Evolutionary conservation across 352 stramenopile genomes (phyloP).

Genomic region (Phytophthora cryptogea): DNA sequence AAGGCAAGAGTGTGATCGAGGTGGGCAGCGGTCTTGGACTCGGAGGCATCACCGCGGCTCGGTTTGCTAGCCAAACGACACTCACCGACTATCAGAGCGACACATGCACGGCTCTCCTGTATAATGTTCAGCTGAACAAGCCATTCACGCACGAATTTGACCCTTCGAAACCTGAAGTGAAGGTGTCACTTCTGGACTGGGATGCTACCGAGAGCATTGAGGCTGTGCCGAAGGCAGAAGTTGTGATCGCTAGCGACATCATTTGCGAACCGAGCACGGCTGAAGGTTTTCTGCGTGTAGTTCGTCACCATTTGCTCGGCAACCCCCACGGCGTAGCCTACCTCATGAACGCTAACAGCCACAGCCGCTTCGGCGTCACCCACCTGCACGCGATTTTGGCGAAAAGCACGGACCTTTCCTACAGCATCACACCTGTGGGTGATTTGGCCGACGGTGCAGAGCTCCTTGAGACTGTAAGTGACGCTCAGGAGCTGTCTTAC

Average conservation of each 20-base stretch:
- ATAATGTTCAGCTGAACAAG: slow-evolving; percentile 82
- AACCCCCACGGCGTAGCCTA: slow-evolving; percentile 64
- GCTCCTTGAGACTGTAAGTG: slow-evolving; percentile 77
- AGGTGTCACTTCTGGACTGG: slow-evolving; percentile 75
- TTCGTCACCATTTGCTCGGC: slow-evolving; percentile 58
- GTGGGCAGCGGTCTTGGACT: slow-evolving; percentile 85
- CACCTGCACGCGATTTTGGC: slow-evolving; percentile 74
- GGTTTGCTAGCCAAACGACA: slow-evolving; percentile 62
- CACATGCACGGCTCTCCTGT: slow-evolving; percentile 72
- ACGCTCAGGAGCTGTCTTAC: slow-evolving; percentile 82
- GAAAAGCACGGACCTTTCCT: slow-evolving; percentile 59
- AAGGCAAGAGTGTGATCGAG: slow-evolving; percentile 74
- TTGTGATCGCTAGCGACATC: slow-evolving; percentile 87
- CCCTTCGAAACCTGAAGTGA: slow-evolving; percentile 49
- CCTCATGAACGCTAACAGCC: slow-evolving; percentile 87
- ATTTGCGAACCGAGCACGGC: slow-evolving; percentile 88
- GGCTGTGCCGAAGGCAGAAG: slow-evolving; percentile 59
- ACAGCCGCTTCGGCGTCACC: slow-evolving; percentile 84
- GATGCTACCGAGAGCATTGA: slow-evolving; percentile 72
- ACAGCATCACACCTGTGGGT: slow-evolving; percentile 70
- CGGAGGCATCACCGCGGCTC: slow-evolving; percentile 73
- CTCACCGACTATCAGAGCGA: slow-evolving; percentile 88
- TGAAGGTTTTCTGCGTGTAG: slow-evolving; percentile 84
- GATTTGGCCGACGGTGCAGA: slow-evolving; percentile 56
- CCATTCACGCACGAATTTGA: slow-evolving; percentile 75